Percentiles rank a stretch among this genome's conserved stretches.
phyloP scores from a whole-genome alignment of 169 alveolate species.

The Plasmodium yoelii region DNA sequence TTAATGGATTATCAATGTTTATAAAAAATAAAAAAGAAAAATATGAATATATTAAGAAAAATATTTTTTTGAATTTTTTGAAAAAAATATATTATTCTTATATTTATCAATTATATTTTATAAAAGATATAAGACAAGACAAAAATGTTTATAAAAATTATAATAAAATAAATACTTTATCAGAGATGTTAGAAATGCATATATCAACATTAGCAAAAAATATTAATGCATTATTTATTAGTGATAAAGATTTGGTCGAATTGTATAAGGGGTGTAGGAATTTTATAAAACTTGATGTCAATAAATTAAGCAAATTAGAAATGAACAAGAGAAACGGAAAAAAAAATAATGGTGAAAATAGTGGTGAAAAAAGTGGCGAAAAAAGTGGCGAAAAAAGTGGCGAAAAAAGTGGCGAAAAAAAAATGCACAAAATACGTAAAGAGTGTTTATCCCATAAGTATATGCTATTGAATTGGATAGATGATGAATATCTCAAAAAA shows the following conservation, averaged over 20 bases:
- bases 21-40: slow-evolving; percentile 11
- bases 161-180: neutral
- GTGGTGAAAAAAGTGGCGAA: neutral
- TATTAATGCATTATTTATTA: neutral
- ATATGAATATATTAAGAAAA: slow-evolving; percentile 4
- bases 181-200: neutral
- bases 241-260: neutral
- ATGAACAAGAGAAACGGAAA: no score
- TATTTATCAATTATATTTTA: no score
- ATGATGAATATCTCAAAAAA: neutral
- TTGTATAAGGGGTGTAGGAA: neutral
- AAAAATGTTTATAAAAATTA: no score
- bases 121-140: no score
- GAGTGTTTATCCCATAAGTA: slow-evolving; percentile 43
- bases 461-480: slow-evolving; percentile 24
- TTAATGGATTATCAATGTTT: slow-evolving; percentile 40
- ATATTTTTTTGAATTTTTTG: neutral
- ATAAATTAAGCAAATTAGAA: neutral
- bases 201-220: neutral
- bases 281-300: neutral
- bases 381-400: no score
- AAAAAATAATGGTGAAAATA: neutral
- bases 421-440: neutral
- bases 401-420: no score
- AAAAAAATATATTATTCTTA: neutral